Percentiles rank a stretch among this genome's conserved stretches.
These are phyloP conservation scores for Phytophthora hibernalis DNA, from an alignment of 352 stramenopile genomes.

Conservation along the genomic window DNA sequence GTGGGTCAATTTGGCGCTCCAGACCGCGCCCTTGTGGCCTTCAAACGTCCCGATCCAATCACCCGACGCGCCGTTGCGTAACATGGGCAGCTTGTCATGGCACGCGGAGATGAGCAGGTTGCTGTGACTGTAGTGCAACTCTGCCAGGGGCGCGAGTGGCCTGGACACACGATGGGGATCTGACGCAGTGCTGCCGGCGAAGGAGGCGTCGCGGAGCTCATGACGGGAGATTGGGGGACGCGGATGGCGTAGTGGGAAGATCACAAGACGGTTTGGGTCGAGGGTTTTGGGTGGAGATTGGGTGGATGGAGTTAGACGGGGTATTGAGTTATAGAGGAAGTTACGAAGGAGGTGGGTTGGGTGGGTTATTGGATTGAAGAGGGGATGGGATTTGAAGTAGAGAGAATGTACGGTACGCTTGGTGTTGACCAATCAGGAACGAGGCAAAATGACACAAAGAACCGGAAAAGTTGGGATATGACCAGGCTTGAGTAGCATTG, in stretches of 20 bases:
- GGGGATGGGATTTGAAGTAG: too few species aligned
- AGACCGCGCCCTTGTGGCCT: conserved; percentile 96
- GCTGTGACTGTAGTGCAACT: conserved; percentile 75
- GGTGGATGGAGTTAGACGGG: too few species aligned
- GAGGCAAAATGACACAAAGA: too few species aligned
- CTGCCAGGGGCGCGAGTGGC: conserved; percentile 81
- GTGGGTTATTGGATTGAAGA: too few species aligned
- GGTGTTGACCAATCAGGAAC: too few species aligned
- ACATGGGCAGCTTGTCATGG: conserved; percentile 91
- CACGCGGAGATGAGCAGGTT: conserved; percentile 86
- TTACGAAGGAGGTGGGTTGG: too few species aligned
- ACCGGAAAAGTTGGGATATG: too few species aligned
- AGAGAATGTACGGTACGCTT: too few species aligned
- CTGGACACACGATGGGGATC: conserved; percentile 89
- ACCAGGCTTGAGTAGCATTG: too few species aligned
- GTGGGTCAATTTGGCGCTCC: conserved; percentile 90
- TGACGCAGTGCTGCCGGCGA: conserved; percentile 71
- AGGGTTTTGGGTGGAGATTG: too few species aligned
- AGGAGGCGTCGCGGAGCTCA: conserved; percentile 36
- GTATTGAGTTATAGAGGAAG: too few species aligned
- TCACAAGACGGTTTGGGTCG: background rate
- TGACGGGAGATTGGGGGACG: conserved; percentile 10
- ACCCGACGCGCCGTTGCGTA: conserved; percentile 80
- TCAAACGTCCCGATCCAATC: conserved; percentile 98
- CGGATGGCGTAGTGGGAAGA: conserved; percentile 27